Percentiles rank a stretch among this genome's conserved stretches.
Evolutionary conservation across 2,329 filamentous ascomycete species (phyloP).

Genomic region (Simplicillium sp.): DNA sequence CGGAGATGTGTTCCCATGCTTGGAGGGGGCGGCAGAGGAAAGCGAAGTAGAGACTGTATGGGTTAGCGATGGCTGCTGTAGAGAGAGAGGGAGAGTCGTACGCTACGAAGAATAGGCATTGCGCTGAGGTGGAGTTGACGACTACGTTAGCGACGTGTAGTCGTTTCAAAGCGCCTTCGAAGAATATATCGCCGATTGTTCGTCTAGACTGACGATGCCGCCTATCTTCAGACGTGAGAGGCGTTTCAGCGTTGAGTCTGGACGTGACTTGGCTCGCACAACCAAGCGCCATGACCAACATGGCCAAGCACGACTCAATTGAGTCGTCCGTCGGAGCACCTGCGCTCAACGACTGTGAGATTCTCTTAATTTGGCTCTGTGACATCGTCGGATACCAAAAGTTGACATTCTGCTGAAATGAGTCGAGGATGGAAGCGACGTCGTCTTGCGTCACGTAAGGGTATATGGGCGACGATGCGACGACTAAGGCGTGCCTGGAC

Average conservation of each 20-base stretch:
- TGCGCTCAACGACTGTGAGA: slow-evolving; percentile 20
- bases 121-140: slow-evolving; percentile 33
- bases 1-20: slow-evolving; percentile 41
- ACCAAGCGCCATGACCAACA: slow-evolving; percentile 37
- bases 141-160: slow-evolving; percentile 35
- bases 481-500: slow-evolving; percentile 23
- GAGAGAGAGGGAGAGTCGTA: slow-evolving; percentile 15
- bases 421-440: slow-evolving; percentile 27
- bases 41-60: slow-evolving; percentile 34
- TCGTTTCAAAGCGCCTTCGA: slow-evolving; percentile 34
- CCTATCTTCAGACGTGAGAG: slow-evolving; percentile 14
- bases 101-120: slow-evolving; percentile 41
- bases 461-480: slow-evolving; percentile 23
- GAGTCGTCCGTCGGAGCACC: slow-evolving; percentile 26
- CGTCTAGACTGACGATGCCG: slow-evolving; percentile 20
- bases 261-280: slow-evolving; percentile 31
- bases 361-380: slow-evolving; percentile 21
- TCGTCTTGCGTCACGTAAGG: slow-evolving; percentile 33
- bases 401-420: slow-evolving; percentile 37
- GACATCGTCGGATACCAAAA: slow-evolving; percentile 45
- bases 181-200: slow-evolving; percentile 31
- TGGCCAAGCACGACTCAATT: slow-evolving; percentile 28
- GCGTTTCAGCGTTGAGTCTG: slow-evolving; percentile 12
- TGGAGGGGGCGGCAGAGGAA: slow-evolving; percentile 40
- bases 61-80: background rate